Percentiles rank a stretch among this genome's conserved stretches.
Evolutionary conservation across 371 early-diverging fungal species (phyloP).

Genomic region (Circinella umbellata): DNA sequence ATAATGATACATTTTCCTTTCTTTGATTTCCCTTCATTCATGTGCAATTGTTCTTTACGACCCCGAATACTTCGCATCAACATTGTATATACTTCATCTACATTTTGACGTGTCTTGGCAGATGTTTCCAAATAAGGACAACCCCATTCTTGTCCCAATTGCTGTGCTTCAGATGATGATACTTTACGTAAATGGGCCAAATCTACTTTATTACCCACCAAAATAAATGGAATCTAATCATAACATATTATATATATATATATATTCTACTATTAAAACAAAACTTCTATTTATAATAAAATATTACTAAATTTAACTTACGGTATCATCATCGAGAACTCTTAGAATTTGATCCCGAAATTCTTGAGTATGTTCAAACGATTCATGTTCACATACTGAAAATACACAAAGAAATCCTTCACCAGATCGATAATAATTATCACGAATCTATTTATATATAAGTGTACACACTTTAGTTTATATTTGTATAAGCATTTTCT

Average conservation of each 20-base stretch:
- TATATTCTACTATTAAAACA: background rate
- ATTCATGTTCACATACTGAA: conserved; percentile 79
- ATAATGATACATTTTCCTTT: conserved; percentile 31
- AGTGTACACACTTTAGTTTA: conserved; percentile 1
- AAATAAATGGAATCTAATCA: conserved; percentile 72
- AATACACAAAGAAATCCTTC: conserved; percentile 90
- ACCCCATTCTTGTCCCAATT: conserved; percentile 76
- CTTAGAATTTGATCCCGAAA: conserved; percentile 86
- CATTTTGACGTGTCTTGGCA: conserved; percentile 83
- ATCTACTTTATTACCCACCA: conserved; percentile 90
- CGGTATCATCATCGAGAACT: conserved; percentile 80
- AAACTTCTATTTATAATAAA: too few relatives aligned
- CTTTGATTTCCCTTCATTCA: conserved; percentile 30
- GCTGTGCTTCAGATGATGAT: conserved; percentile 62
- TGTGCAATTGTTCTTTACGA: conserved; percentile 28
- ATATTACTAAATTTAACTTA: conserved; percentile 21
- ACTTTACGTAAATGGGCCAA: conserved; percentile 73
- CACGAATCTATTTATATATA: conserved; percentile 64
- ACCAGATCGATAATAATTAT: conserved; percentile 87
- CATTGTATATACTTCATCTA: conserved; percentile 76
- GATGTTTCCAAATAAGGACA: conserved; percentile 84
- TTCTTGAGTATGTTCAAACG: conserved; percentile 81
- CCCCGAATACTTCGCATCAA: conserved; percentile 61
- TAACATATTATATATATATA: background rate
- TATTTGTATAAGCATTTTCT: background rate